Evolutionary conservation across 164 flowering plant genomes (phyloP), one percentile per base, ranked within the genome.

Genomic region (Echeveria elegans): DNA sequence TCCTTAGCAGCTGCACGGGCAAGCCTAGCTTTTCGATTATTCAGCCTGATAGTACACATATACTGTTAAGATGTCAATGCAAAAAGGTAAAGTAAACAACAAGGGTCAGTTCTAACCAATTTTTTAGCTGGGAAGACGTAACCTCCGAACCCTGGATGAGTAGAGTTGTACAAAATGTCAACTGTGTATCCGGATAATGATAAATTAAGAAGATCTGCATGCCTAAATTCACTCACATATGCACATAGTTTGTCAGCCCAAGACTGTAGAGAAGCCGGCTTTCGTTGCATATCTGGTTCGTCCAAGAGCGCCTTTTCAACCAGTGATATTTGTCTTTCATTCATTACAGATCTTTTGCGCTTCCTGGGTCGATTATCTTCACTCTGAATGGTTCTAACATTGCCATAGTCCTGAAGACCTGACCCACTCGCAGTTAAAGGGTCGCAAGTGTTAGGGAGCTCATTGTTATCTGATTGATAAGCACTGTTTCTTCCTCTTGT

Each of bases 201-300:
- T 32, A 50, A 24, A 43, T 31, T 64, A 11, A 9, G 45, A 14
- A 38, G 6, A 21, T 32, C 50, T 63, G 48, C 12, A 16, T 28
- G 31, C 29, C 16, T 37, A 32, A 10, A 52, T 56, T 60, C 61
- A 79, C 97, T 34, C 75, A 89, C 98, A 83, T 85, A 82, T 66
- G 24, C 66, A 72, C 93, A 83, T 72, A 94, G 83, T 82, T 83
- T 86, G 58, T 85, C 86, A 50, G 92, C 92, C 97, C 92, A 93
- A 59, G 81, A 76, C 76, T 82, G 86, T 70, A 94, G 66, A 31
- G 77, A 70, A 70, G 86, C 74, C 37, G 91, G 74, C 78, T 91
- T 83, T 63, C 92, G 81, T 79, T 90, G 97, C 97, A 94, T 83
- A 53, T 85, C 89, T 74, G 98, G 98, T 78, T 94, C 97, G 63